Percentiles rank a stretch among this genome's conserved stretches.
phyloP scores from a whole-genome alignment of 495 filamentous ascomycete species.

The Podospora comata region DNA sequence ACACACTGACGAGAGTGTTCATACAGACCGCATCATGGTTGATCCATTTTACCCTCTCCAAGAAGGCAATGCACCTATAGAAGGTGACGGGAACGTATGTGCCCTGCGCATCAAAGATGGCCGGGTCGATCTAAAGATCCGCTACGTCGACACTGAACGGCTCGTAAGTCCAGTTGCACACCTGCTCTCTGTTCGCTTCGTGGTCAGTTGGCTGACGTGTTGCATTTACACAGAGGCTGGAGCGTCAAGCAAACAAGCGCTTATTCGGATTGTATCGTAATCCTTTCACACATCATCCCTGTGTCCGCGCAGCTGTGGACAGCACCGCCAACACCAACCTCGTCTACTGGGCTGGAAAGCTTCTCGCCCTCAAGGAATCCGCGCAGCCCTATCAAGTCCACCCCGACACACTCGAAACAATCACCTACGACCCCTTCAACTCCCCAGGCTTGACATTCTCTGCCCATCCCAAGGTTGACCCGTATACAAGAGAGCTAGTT shows the following conservation, averaged over 20 bases:
- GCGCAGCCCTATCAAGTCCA: slow-evolving; percentile 12
- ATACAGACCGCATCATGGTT: neutral
- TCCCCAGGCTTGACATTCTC: neutral
- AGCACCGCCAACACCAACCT: neutral
- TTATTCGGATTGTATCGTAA: neutral
- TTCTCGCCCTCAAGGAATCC: slow-evolving; percentile 13
- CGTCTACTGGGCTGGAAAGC: slow-evolving; percentile 1
- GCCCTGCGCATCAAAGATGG: neutral
- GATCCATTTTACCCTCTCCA: neutral
- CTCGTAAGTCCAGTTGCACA: neutral
- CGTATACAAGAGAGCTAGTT: neutral
- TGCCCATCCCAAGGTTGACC: neutral
- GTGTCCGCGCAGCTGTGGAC: neutral
- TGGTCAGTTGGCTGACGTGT: too few relatives aligned
- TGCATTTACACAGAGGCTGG: neutral
- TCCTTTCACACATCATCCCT: neutral
- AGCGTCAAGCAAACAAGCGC: neutral
- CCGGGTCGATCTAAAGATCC: neutral
- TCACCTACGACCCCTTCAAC: neutral
- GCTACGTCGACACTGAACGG: neutral
- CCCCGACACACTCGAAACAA: slow-evolving; percentile 12
- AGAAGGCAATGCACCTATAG: neutral
- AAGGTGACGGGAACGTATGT: neutral
- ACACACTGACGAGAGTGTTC: too few relatives aligned
- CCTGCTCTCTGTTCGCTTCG: too few relatives aligned